A percentile compares a stretch with the other conserved stretches of the same genome.
These are phyloP conservation scores for Thraustochytrium sp. DNA, from an alignment of 352 stramenopile species.

Conservation along the genomic window DNA sequence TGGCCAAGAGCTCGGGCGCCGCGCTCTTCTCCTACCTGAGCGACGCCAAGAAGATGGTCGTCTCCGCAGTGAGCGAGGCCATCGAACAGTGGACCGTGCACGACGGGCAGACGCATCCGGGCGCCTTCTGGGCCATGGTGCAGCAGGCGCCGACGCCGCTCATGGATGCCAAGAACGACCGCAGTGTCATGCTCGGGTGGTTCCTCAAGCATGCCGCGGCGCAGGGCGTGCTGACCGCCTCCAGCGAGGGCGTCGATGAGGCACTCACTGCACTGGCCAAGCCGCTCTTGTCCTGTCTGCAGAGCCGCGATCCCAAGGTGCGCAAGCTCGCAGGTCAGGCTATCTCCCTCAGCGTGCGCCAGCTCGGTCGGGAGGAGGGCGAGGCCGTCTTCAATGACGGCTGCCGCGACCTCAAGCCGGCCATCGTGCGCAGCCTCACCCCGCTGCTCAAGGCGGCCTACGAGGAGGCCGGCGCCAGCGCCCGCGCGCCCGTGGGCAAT, in stretches of 20 bases:
- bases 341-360: not conserved
- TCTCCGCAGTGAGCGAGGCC: not conserved
- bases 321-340: slow-evolving; percentile 31
- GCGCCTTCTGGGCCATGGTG: slow-evolving; percentile 17
- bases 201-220: not conserved
- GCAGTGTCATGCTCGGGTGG: not conserved
- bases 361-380: not conserved
- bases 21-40: not conserved
- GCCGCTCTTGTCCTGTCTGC: not conserved
- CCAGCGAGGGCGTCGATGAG: not conserved
- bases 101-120: not conserved
- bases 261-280: not conserved
- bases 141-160: not conserved
- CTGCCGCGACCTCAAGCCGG: slow-evolving; percentile 29
- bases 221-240: not conserved
- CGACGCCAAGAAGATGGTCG: slow-evolving; percentile 30
- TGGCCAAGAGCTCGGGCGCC: not conserved
- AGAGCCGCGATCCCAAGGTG: slow-evolving; percentile 16
- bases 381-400: slow-evolving; percentile 9
- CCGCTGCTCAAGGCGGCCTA: slow-evolving; percentile 11
- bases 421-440: not conserved
- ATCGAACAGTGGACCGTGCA: slow-evolving; percentile 32
- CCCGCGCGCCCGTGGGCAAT: too few relatives aligned
- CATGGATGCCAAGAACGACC: not conserved
- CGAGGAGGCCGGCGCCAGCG: not conserved